Conservation (phyloP, 768 basidiomycete species). For the Cytidiella melzeri region DNA sequence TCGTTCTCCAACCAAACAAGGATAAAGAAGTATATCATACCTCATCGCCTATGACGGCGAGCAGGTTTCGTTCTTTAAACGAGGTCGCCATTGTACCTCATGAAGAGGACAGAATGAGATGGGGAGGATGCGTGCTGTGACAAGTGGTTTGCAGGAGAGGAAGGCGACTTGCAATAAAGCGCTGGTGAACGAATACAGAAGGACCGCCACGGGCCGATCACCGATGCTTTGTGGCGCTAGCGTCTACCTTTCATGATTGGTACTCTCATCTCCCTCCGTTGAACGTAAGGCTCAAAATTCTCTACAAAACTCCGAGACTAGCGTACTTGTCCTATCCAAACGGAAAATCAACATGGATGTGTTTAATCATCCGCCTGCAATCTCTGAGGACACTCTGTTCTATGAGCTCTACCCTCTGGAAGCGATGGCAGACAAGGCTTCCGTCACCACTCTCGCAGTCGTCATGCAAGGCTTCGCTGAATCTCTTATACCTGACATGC, state of each 20-base stretch:
- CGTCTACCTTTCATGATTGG: background rate
- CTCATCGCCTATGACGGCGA: slow-evolving; percentile 98
- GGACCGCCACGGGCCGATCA: background rate
- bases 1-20: slow-evolving; percentile 11
- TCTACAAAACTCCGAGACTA: too few species aligned
- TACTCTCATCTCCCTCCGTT: background rate
- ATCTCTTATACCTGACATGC: slow-evolving; percentile 47
- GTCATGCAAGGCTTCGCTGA: slow-evolving; percentile 57
- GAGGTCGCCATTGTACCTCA: slow-evolving; percentile 42
- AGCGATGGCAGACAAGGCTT: slow-evolving; percentile 48
- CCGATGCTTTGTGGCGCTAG: background rate
- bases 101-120: background rate
- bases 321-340: too few species aligned
- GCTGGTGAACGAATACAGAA: background rate
- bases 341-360: slow-evolving; percentile 30
- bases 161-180: background rate
- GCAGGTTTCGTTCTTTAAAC: slow-evolving; percentile 76
- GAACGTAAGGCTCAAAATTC: too few species aligned
- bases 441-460: slow-evolving; percentile 59
- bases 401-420: slow-evolving; percentile 65
- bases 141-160: background rate
- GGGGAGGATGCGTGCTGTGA: background rate
- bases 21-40: slow-evolving; percentile 34
- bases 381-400: slow-evolving; percentile 81
- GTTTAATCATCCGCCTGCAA: slow-evolving; percentile 68